Percentiles rank a stretch among this genome's conserved stretches.
phyloP scores from a whole-genome alignment of 768 basidiomycete genomes.

The Trametes cubensis region DNA sequence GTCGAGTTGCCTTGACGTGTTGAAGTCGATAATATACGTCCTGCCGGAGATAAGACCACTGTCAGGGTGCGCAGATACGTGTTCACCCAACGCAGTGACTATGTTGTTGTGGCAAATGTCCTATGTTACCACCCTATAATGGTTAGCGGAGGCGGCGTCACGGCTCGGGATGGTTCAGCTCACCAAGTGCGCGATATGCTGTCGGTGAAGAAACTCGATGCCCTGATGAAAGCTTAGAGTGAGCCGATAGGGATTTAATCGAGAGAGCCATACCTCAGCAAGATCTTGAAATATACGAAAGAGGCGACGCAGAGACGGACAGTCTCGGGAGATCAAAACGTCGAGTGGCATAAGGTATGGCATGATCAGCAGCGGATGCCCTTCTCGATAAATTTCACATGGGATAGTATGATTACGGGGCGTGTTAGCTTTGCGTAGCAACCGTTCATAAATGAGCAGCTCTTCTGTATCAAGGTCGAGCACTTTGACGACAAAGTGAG shows the following conservation, averaged over 20 bases:
- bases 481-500: not conserved
- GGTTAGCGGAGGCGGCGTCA: no score
- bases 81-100: no score
- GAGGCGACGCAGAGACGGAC: not conserved
- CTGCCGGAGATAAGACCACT: no score
- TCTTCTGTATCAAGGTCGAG: not conserved
- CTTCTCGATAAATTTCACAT: not conserved
- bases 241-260: no score
- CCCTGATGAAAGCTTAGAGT: not conserved
- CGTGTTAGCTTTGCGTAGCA: not conserved
- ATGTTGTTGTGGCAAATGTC: no score
- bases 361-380: not conserved
- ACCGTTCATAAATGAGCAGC: not conserved
- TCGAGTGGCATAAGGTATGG: not conserved
- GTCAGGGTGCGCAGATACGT: no score
- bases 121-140: no score
- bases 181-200: not conserved
- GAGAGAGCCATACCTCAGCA: not conserved
- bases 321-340: not conserved
- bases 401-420: not conserved
- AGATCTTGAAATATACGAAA: not conserved
- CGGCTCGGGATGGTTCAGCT: no score
- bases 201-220: not conserved
- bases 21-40: no score
- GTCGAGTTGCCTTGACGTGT: no score